These are phyloP conservation scores for Pelargonium australe DNA, from an alignment of 441 rosid genomes.

Conservation along the genomic window DNA sequence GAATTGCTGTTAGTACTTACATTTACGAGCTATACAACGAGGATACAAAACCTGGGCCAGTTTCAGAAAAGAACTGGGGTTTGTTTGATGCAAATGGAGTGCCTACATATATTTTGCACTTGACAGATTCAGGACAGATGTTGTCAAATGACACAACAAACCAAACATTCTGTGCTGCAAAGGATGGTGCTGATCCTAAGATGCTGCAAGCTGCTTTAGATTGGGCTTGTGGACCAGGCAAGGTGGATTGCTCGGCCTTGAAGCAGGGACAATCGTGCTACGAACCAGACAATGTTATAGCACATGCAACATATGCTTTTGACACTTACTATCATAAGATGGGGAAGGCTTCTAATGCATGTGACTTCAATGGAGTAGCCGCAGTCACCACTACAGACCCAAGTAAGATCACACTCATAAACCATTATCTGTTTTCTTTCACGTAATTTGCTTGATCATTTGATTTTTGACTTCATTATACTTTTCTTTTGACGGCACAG, in stretches of 20 bases:
- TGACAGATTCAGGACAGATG: constrained; percentile 15
- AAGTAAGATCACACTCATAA: constrained; percentile 4
- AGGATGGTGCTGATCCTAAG: constrained; percentile 15
- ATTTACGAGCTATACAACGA: constrained; percentile 21
- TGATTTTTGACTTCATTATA: neutral
- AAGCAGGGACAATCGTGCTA: constrained; percentile 16
- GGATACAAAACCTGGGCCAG: constrained; percentile 16
- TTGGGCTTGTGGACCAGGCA: constrained; percentile 20
- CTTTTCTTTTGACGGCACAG: constrained; percentile 9
- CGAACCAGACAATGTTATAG: constrained; percentile 12
- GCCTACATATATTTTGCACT: constrained; percentile 18
- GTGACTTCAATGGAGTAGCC: constrained; percentile 19
- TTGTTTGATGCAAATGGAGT: constrained; percentile 18
- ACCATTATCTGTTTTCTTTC: too few species aligned
- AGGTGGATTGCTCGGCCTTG: constrained; percentile 20
- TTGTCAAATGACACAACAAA: constrained; percentile 15
- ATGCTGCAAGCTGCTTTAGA: constrained; percentile 22
- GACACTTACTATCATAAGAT: constrained; percentile 19
- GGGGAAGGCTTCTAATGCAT: constrained; percentile 14
- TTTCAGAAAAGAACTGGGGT: constrained; percentile 23
- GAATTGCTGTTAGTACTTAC: constrained; percentile 12
- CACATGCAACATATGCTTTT: constrained; percentile 18
- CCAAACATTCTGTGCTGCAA: constrained; percentile 17
- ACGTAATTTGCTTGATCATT: too few species aligned
- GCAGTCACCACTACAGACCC: constrained; percentile 18